Conservation (phyloP, 1,139 yeast genomes). For the Geotrichum europaeum region DNA sequence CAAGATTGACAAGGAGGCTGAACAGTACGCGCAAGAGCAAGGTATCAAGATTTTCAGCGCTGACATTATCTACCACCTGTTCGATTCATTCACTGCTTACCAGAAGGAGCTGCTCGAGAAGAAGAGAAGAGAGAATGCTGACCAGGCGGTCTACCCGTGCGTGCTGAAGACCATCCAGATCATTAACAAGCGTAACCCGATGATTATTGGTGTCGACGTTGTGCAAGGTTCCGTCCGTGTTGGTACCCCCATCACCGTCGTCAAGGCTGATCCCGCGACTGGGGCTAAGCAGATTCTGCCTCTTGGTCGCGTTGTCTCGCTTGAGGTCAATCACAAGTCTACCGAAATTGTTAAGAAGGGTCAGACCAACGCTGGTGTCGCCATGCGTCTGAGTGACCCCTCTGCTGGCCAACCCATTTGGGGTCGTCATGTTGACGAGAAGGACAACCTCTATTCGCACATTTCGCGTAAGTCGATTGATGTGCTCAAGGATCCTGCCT, state of each 20-base stretch:
- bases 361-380: slow-evolving; percentile 95
- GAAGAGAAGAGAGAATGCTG: slow-evolving; percentile 84
- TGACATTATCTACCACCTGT: slow-evolving; percentile 91
- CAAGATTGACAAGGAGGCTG: slow-evolving; percentile 94
- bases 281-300: slow-evolving; percentile 67
- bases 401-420: slow-evolving; percentile 91
- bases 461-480: slow-evolving; percentile 86
- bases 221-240: slow-evolving; percentile 80
- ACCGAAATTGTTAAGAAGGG: slow-evolving; percentile 80
- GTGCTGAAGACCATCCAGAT: slow-evolving; percentile 91
- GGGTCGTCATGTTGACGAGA: slow-evolving; percentile 98
- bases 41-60: slow-evolving; percentile 90
- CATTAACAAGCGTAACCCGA: slow-evolving; percentile 97
- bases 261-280: slow-evolving; percentile 79
- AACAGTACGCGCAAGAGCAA: slow-evolving; percentile 92
- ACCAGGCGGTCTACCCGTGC: slow-evolving; percentile 90
- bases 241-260: slow-evolving; percentile 96
- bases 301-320: slow-evolving; percentile 77
- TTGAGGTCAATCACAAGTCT: slow-evolving; percentile 92
- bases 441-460: slow-evolving; percentile 81
- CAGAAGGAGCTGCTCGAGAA: slow-evolving; percentile 81
- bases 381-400: slow-evolving; percentile 83
- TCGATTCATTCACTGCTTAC: slow-evolving; percentile 90
- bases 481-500: slow-evolving; percentile 96
- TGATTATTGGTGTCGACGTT: slow-evolving; percentile 98